A percentile compares a stretch with the other conserved stretches of the same genome.
Evolutionary conservation across 2,329 filamentous ascomycete species (phyloP).

Genomic region (Hypomyces rosellus): DNA sequence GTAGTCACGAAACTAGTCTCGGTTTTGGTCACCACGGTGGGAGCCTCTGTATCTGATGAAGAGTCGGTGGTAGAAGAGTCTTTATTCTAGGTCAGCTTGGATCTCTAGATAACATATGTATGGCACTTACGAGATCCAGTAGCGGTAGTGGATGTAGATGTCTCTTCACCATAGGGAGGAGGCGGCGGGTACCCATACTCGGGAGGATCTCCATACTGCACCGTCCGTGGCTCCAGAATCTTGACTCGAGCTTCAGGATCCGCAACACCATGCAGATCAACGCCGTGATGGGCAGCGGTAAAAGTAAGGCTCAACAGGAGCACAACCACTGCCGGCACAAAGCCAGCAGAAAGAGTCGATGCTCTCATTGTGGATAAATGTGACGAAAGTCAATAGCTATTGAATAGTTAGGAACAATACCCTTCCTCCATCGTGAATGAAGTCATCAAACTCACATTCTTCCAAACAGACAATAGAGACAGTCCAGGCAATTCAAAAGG

Average conservation of each 20-base stretch:
- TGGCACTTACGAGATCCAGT: conserved; percentile 10
- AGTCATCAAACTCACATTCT: conserved; percentile 4
- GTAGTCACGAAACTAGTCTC: conserved; percentile 4
- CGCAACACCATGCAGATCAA: background rate
- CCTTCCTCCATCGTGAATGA: background rate
- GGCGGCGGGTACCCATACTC: conserved; percentile 14
- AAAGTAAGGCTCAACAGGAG: conserved; percentile 14
- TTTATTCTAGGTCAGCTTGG: background rate
- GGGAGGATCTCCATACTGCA: conserved; percentile 15
- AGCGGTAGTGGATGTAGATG: conserved; percentile 3
- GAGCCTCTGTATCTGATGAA: conserved; percentile 1
- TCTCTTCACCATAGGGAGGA: conserved; percentile 17
- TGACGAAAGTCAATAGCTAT: conserved; percentile 1
- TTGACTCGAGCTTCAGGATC: conserved; percentile 1
- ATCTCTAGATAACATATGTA: background rate
- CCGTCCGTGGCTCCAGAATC: conserved; percentile 7
- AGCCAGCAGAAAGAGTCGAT: conserved; percentile 24
- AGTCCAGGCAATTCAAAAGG: background rate
- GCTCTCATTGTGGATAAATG: conserved; percentile 30
- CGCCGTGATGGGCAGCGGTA: conserved; percentile 1
- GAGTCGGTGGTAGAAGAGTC: conserved; percentile 3
- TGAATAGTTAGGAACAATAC: conserved; percentile 8
- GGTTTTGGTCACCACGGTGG: conserved; percentile 1
- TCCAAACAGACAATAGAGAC: background rate
- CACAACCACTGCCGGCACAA: conserved; percentile 25